A percentile compares a stretch with the other conserved stretches of the same genome.
Evolutionary conservation across 1,284 basidiomycete species (phyloP).

Genomic region (Schizopora paradoxa): DNA sequence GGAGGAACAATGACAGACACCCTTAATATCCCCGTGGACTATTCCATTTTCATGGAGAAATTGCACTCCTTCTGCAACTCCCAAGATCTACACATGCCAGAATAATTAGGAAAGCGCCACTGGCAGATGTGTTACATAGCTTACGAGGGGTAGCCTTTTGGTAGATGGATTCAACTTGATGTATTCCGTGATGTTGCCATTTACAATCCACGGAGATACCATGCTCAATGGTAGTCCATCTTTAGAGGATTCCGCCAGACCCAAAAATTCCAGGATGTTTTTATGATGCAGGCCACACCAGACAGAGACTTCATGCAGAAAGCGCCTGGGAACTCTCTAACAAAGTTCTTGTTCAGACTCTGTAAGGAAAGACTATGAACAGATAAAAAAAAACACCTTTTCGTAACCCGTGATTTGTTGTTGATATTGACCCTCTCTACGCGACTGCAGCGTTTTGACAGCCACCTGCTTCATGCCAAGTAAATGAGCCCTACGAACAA

Average conservation of each 20-base stretch:
- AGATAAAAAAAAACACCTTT: constrained; percentile 3
- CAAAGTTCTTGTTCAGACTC: background rate
- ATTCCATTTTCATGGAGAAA: constrained; percentile 5
- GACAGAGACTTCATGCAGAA: constrained; percentile 7
- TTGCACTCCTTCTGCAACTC: constrained; percentile 1
- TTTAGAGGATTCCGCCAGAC: constrained; percentile 1
- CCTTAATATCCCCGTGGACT: constrained; percentile 10
- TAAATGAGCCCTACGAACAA: constrained; percentile 1
- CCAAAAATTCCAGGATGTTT: constrained; percentile 7
- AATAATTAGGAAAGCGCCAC: background rate
- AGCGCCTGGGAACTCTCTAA: background rate
- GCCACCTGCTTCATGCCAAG: background rate
- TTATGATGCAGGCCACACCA: constrained; percentile 2
- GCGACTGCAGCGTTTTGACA: constrained; percentile 4
- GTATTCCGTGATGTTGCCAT: constrained; percentile 3
- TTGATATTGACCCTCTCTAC: background rate
- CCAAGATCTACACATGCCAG: background rate
- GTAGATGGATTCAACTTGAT: background rate
- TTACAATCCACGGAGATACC: constrained; percentile 10
- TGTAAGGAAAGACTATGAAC: too few species aligned
- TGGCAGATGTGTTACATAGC: background rate
- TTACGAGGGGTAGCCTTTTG: background rate
- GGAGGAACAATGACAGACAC: background rate
- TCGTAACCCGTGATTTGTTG: background rate
- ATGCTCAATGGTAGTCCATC: constrained; percentile 1